Evolutionary conservation across 768 basidiomycete species (phyloP).

Genomic region (Rubroboletus pulcherrimus): DNA sequence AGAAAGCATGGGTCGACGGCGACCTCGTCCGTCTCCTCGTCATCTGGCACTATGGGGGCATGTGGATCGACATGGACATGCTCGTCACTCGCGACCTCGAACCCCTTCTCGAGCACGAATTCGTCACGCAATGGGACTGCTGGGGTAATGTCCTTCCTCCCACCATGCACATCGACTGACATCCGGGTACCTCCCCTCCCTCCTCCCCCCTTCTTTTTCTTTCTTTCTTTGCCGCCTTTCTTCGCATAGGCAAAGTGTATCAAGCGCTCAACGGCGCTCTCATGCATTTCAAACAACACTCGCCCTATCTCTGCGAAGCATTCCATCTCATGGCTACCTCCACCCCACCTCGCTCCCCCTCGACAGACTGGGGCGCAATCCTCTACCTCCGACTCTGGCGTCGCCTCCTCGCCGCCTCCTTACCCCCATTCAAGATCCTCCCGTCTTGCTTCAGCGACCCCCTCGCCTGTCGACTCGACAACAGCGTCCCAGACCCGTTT

Average conservation of each 20-base stretch:
- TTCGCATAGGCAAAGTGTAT: conserved; percentile 58
- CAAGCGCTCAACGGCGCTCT: conserved; percentile 87
- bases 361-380: conserved; percentile 91
- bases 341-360: conserved; percentile 66
- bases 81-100: conserved; percentile 82
- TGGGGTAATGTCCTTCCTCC: conserved; percentile 57
- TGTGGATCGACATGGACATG: conserved; percentile 98
- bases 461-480: conserved; percentile 84
- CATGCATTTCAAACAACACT: conserved; percentile 86
- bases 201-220: neutral
- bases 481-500: conserved; percentile 91
- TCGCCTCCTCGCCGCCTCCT: conserved; percentile 64
- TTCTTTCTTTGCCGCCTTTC: neutral
- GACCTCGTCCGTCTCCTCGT: conserved; percentile 86
- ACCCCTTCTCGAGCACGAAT: conserved; percentile 89
- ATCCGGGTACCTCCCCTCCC: neutral
- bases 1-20: conserved; percentile 91
- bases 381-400: conserved; percentile 91
- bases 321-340: conserved; percentile 86
- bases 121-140: conserved; percentile 98
- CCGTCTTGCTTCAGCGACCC: conserved; percentile 96
- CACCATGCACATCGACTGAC: conserved; percentile 2
- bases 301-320: conserved; percentile 95
- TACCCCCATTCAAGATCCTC: conserved; percentile 87
- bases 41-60: conserved; percentile 85